Base-by-base conservation (phyloP, 164 flowering plant genomes). In the Aristolochia contorta region DNA sequence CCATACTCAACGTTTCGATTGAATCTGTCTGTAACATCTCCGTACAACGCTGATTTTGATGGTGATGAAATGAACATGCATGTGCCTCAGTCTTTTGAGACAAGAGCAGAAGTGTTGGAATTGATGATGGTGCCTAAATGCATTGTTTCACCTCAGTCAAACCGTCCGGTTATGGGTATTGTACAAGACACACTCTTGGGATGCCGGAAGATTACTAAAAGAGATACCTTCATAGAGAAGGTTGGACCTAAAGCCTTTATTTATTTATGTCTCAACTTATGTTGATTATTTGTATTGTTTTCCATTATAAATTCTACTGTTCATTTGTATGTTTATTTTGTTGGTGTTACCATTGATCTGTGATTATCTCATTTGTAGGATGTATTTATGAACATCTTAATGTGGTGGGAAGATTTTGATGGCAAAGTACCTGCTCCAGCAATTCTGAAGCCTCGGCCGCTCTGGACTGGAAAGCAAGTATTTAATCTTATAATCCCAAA, bases 391-490 rank as follows among this genome's bases (percentile, higher is more conserved):
- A 94, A 94, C 69, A 91, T 80, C 37, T 79, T 94, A 72, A 91
- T 94, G 96, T 94, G 99, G 99, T 94, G 99, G 99, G 99, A 94
- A 70, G 97, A 94, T 71, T 94, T 94, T 75, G 99, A 94, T 71
- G 99, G 99, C 54, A 94, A 91, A 77, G 72, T 94, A 71, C 97
- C 99, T 53, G 84, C 92, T 47, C 99, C 99, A 10, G 83, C 95
- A 23, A 86, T 94, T 74, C 69, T 88, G 79, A 88, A 88, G 80
- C 99, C 97, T 54, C 80, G 85, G 62, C 99, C 99, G 24, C 84
- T 89, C 60, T 94, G 99, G 99, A 94, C 97, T 0, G 99, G 97
- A 54, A 94, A 94, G 51, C 99, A 94, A 82, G 97, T 94, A 43
- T 94, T 94, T 53, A 94, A 91, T 77, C 85, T 93, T 53, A 90